Evolutionary conservation across 345 rosid species (phyloP), one percentile per base, ranked within the genome.

Genomic region (Populus simonii): DNA sequence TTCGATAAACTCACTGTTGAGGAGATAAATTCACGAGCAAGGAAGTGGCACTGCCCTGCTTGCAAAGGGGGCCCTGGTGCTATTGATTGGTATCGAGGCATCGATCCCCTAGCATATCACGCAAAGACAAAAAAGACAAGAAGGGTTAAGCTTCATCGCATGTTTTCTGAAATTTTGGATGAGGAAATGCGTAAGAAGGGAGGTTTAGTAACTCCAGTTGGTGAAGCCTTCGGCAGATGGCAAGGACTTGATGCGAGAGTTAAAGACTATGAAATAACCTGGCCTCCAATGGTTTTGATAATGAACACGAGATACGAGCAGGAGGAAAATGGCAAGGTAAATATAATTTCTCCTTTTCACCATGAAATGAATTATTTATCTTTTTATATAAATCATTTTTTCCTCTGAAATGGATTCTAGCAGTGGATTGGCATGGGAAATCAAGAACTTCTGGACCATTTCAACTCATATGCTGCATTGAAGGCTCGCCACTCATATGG

Each of bases 391-490:
- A 8, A n/a, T 39, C 25, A 63, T 22, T 41, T 41, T 74, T 74
- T 15, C n/a, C 7, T 4, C 57, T 43, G 31, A 74, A 43, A 17
- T 63, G 69, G 55, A 77, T 77, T 59, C 27, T 57, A 15, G 27
- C 74, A 78, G 81, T 78, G 81, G 81, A 78, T 5, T 78, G 81
- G 81, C 25, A 78, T 78, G 81, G 81, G 81, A 45, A 78, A 23
- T 45, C 72, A 63, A 65, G 81, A 72, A 47, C 81, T 78, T 72
- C 36, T 78, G 12, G 63, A 78, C 53, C 41, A 78, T n/a, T 78
- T 78, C 76, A 36, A 38, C 33, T 49, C 71, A 65, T 78, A 72
- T 72, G 81, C 76, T 63, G 81, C 72, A 23, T 3, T 72, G 72
- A 78, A 71, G 65, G 81, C 81, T 35, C 47, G 81, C 23, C 81